Percentiles rank a stretch among this genome's conserved stretches.
phyloP scores from a whole-genome alignment of 2,329 filamentous ascomycete species.

The Akanthomyces uredinophilus region DNA sequence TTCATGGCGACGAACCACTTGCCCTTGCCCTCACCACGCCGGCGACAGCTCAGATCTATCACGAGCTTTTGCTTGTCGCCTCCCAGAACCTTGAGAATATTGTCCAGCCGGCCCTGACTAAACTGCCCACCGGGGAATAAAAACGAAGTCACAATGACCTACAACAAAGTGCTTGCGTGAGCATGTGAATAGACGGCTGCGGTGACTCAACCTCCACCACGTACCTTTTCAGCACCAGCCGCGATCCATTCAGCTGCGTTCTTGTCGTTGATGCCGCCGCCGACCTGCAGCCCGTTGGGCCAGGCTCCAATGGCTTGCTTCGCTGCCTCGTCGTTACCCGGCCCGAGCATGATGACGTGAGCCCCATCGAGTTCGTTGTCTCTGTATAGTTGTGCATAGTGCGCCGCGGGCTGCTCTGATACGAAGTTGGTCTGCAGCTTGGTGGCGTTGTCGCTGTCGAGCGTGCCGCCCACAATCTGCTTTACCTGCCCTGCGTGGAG shows the following conservation, averaged over 20 bases:
- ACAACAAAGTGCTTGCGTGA: slow-evolving; percentile 24
- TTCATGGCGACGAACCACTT: slow-evolving; percentile 98
- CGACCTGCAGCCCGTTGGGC: slow-evolving; percentile 78
- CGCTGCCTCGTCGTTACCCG: slow-evolving; percentile 77
- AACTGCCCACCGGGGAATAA: slow-evolving; percentile 84
- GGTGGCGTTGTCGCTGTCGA: slow-evolving; percentile 56
- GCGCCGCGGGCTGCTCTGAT: slow-evolving; percentile 71
- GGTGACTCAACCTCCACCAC: slow-evolving; percentile 1
- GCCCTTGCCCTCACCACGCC: slow-evolving; percentile 59
- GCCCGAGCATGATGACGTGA: slow-evolving; percentile 95
- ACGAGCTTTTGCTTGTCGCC: slow-evolving; percentile 78
- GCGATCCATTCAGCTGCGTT: slow-evolving; percentile 87
- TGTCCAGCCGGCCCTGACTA: slow-evolving; percentile 68
- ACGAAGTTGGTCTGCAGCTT: slow-evolving; percentile 88
- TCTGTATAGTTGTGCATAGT: slow-evolving; percentile 80
- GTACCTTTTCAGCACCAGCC: slow-evolving; percentile 81
- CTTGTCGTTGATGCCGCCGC: slow-evolving; percentile 82
- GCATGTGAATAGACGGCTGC: background rate
- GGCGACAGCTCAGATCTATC: slow-evolving; percentile 88
- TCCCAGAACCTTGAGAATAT: slow-evolving; percentile 66
- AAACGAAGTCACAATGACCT: slow-evolving; percentile 96
- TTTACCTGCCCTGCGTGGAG: slow-evolving; percentile 96
- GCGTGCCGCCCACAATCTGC: slow-evolving; percentile 94
- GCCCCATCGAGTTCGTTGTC: slow-evolving; percentile 69
- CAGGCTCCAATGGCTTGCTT: slow-evolving; percentile 71